Percentiles rank a stretch among this genome's conserved stretches.
These are phyloP conservation scores for Blastomyces gilchristii DNA, from an alignment of 2,329 filamentous ascomycete genomes.

Conservation along the genomic window DNA sequence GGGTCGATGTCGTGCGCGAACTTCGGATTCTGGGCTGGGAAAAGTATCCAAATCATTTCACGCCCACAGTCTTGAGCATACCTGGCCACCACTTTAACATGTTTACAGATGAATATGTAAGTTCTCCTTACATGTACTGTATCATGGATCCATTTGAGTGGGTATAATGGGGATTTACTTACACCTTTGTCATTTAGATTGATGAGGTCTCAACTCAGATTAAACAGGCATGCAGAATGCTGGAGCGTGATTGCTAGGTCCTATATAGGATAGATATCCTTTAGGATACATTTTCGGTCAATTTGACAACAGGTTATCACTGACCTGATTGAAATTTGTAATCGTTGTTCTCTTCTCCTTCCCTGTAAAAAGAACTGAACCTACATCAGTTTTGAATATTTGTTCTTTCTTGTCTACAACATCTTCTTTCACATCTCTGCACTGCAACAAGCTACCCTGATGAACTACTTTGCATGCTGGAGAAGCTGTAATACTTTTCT, in stretches of 20 bases:
- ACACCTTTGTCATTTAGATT: slow-evolving; percentile 10
- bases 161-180: neutral
- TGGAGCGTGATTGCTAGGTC: slow-evolving; percentile 10
- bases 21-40: slow-evolving; percentile 17
- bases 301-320: neutral
- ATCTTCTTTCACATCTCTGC: neutral
- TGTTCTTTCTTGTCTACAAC: neutral
- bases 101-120: slow-evolving; percentile 15
- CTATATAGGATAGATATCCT: neutral
- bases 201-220: slow-evolving; percentile 13
- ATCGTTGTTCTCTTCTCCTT: neutral
- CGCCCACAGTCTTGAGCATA: slow-evolving; percentile 14
- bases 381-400: neutral
- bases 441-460: neutral
- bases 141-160: neutral
- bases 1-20: slow-evolving; percentile 16
- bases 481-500: neutral
- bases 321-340: neutral
- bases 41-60: slow-evolving; percentile 14
- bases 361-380: neutral
- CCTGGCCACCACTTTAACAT: slow-evolving; percentile 19
- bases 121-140: slow-evolving; percentile 2
- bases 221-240: slow-evolving; percentile 15
- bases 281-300: neutral
- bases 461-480: no score